Conservation (phyloP, 208 protist species). For the Crithidia expoeki region DNA sequence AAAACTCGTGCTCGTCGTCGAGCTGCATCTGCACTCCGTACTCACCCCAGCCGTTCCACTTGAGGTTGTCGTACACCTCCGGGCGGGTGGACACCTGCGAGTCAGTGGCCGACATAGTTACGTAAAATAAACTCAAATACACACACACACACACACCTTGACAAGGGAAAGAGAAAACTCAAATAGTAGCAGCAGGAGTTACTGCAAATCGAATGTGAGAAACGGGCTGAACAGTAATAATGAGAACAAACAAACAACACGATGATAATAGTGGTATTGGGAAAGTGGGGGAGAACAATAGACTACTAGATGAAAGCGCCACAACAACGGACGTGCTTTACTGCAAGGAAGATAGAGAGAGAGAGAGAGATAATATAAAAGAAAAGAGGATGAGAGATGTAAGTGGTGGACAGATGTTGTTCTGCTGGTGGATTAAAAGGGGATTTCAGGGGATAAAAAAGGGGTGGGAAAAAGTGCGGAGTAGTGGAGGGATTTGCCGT, state of each 20-base stretch:
- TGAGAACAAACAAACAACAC: neutral
- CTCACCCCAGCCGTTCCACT: constrained; percentile 93
- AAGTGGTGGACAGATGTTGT: constrained; percentile 1
- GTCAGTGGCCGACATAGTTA: constrained; percentile 23
- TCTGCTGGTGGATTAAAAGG: neutral
- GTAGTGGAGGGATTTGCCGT: neutral
- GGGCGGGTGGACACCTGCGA: constrained; percentile 11
- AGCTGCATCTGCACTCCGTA: constrained; percentile 63
- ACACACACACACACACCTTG: too few relatives aligned
- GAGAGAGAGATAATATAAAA: neutral
- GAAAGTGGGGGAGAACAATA: constrained; percentile 3
- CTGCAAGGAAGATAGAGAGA: neutral
- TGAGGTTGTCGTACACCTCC: constrained; percentile 83
- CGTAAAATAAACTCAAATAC: neutral
- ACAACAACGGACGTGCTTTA: neutral
- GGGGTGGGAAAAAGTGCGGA: neutral
- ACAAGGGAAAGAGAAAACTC: neutral
- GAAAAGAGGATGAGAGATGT: neutral
- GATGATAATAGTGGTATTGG: neutral
- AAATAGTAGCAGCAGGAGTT: neutral
- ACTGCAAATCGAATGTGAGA: constrained; percentile 1
- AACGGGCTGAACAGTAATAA: neutral
- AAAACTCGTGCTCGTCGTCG: constrained; percentile 54
- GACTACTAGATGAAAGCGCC: neutral
- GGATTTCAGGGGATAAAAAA: neutral